Evolutionary conservation across 192 early-diverging fungal species (phyloP), one percentile per base, ranked within the genome.

Genomic region (Physocladia obscura): DNA sequence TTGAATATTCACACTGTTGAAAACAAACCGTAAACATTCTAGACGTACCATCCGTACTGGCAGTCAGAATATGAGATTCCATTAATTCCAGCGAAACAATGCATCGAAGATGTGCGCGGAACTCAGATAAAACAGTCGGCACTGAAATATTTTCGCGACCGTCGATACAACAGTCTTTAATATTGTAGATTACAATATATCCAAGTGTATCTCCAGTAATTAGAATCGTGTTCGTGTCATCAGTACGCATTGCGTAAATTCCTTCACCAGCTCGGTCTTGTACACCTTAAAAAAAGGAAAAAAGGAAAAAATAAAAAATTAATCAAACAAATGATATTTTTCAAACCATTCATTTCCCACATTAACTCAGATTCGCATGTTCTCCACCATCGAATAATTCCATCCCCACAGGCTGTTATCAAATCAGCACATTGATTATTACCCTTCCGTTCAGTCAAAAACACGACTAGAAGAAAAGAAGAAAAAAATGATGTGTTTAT

Each of bases 361-460:
- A 70, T 34, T 2, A 85, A 57, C 27, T 77, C 38, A 15, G 67
- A 67, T 32, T 74, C 38, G 29, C 30, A 24, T 3, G 76, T 74
- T 37, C 80, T 70, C 83, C 83, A 85, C 62, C 70, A 82, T 32
- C 83, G 80, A 26, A 85, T 54, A 13, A 78, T 48, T 26, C 83
- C 83, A 51, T 85, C 83, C n/a, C 71, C 57, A 17, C 83, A 80
- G 31, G 70, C 63, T 1, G 80, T 75, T 17, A 85, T 21, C 8
- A 85, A 69, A 38, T 54, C 30, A 49, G 76, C 79, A 15, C 73
- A 76, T 32, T 56, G 34, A 5, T 31, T 44, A 32, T 38, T 67
- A 30, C 71, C 31, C 29, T 30, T 22, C 1, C 80, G 56, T 4
- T 49, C 40, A 5, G 60, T 38, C 0, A 85, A 56, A 49, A 85